A percentile compares a stretch with the other conserved stretches of the same genome.
Conservation (phyloP, 2,329 filamentous ascomycete genomes). For the Hortaea sp. region DNA sequence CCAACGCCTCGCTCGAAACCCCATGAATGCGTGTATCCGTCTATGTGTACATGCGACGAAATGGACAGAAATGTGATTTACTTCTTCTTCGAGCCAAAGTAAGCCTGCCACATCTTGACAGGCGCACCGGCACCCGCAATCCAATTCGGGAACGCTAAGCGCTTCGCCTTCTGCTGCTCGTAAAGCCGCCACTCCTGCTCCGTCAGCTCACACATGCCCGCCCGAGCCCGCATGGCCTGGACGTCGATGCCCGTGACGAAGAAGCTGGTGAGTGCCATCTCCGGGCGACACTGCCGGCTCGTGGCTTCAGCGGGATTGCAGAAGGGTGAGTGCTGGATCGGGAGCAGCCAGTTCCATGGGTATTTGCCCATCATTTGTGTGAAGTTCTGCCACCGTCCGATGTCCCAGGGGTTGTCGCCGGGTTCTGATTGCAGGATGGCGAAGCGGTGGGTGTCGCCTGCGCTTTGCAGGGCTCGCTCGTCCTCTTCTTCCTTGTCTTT, state of each 20-base stretch:
- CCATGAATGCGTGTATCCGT: background rate
- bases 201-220: background rate
- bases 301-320: constrained; percentile 37
- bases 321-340: constrained; percentile 65
- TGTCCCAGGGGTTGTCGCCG: constrained; percentile 78
- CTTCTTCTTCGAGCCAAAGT: background rate
- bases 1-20: background rate
- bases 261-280: background rate
- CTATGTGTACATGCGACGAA: no score
- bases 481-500: no score
- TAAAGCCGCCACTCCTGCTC: background rate
- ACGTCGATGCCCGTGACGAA: background rate
- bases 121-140: background rate
- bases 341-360: constrained; percentile 69
- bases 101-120: background rate
- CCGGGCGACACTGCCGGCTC: background rate
- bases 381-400: constrained; percentile 61
- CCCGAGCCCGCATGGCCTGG: background rate
- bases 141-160: background rate
- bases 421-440: constrained; percentile 64
- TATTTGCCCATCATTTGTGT: constrained; percentile 67
- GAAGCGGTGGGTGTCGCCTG: constrained; percentile 48
- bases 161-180: background rate
- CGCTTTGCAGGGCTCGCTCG: background rate
- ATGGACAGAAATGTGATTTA: no score